Percentiles rank a stretch among this genome's conserved stretches.
These are phyloP conservation scores for Phallus indusiatus DNA, from an alignment of 768 basidiomycete species.

Conservation along the genomic window DNA sequence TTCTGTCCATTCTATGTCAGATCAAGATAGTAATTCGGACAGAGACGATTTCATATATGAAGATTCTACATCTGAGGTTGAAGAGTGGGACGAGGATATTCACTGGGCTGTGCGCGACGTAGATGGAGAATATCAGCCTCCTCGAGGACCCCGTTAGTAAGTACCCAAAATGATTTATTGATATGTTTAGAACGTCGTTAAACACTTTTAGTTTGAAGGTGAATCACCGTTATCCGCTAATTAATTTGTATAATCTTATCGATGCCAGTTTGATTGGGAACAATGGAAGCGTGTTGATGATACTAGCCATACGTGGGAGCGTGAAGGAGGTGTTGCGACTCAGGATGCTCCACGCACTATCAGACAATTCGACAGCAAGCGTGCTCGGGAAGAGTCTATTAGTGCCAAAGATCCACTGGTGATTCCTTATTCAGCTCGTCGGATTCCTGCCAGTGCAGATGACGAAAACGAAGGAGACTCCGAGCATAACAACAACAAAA, in stretches of 20 bases:
- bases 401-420: neutral
- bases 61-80: neutral
- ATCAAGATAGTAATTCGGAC: neutral
- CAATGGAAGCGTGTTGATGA: slow-evolving; percentile 2
- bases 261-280: slow-evolving; percentile 1
- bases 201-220: neutral
- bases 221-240: neutral
- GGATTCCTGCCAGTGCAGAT: neutral
- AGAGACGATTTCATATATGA: neutral
- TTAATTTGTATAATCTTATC: neutral
- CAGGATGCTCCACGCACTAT: neutral
- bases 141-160: neutral
- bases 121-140: neutral
- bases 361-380: neutral
- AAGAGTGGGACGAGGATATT: neutral
- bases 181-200: neutral
- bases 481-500: neutral
- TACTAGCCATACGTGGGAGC: slow-evolving; percentile 5
- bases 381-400: neutral
- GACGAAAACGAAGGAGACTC: neutral
- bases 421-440: neutral
- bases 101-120: neutral
- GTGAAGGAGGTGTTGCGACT: slow-evolving; percentile 1
- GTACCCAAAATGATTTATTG: neutral
- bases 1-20: neutral